Evolutionary conservation across 2,329 filamentous ascomycete genomes (phyloP).

Genomic region (Epichloe typhina): DNA sequence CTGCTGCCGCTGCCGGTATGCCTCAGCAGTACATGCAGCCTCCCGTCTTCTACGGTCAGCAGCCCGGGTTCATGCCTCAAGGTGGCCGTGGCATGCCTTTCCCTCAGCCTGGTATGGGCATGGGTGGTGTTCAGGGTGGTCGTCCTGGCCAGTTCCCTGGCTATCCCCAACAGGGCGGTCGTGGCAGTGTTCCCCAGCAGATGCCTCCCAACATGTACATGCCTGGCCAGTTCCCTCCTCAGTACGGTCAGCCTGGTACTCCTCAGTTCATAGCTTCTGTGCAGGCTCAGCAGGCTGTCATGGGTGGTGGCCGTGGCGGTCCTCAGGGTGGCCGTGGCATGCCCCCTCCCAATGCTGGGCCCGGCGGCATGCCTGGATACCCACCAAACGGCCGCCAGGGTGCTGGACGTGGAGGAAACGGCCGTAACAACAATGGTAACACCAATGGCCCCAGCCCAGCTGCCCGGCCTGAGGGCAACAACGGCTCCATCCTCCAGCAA

Average conservation of each 20-base stretch:
- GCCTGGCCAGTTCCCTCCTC: constrained; percentile 67
- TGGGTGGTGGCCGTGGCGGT: constrained; percentile 48
- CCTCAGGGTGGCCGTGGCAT: constrained; percentile 60
- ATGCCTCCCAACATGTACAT: constrained; percentile 81
- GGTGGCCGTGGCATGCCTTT: constrained; percentile 55
- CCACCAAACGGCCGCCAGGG: constrained; percentile 42
- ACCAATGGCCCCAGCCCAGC: constrained; percentile 34
- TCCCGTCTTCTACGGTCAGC: constrained; percentile 82
- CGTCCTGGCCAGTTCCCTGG: constrained; percentile 78
- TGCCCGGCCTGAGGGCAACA: constrained; percentile 26
- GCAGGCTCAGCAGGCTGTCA: constrained; percentile 53
- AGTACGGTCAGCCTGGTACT: constrained; percentile 67
- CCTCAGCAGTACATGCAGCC: constrained; percentile 79
- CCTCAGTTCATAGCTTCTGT: constrained; percentile 72
- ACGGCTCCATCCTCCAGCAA: constrained; percentile 34
- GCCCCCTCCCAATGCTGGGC: constrained; percentile 50
- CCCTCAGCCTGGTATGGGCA: constrained; percentile 48
- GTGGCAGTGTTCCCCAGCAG: constrained; percentile 76
- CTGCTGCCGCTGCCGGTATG: constrained; percentile 79
- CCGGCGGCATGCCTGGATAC: constrained; percentile 40
- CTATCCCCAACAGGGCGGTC: constrained; percentile 77
- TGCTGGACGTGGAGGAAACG: constrained; percentile 31
- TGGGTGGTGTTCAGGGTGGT: constrained; percentile 63
- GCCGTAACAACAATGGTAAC: constrained; percentile 17
- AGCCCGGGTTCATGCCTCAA: constrained; percentile 55